A percentile compares a stretch with the other conserved stretches of the same genome.
Conservation (phyloP, 2,329 filamentous ascomycete genomes). For the Fusarium sp. region DNA sequence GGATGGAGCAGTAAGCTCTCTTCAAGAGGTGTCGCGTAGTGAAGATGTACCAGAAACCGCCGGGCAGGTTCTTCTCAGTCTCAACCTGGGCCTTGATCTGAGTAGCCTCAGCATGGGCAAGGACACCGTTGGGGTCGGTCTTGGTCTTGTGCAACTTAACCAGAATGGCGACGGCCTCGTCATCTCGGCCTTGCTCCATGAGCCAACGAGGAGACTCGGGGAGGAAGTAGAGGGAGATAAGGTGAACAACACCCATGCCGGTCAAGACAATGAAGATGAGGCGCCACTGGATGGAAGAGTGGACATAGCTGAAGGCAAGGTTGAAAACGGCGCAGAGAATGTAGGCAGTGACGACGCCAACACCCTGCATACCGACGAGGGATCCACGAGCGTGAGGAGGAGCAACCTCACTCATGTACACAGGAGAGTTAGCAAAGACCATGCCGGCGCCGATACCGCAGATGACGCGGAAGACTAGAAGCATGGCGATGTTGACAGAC, state of each 20-base stretch:
- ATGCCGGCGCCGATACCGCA: conserved; percentile 50
- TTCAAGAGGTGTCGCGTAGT: conserved; percentile 15
- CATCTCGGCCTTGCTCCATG: conserved; percentile 50
- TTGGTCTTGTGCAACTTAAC: conserved; percentile 19
- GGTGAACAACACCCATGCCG: conserved; percentile 36
- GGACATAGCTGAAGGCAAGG: conserved; percentile 17
- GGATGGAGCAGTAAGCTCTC: conserved; percentile 22
- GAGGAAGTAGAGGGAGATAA: conserved; percentile 44
- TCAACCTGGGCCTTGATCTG: conserved; percentile 31
- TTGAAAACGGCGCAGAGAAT: conserved; percentile 46
- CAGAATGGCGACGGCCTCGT: conserved; percentile 43
- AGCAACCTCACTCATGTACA: conserved; percentile 52
- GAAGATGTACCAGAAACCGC: conserved; percentile 30
- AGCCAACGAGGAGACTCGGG: conserved; percentile 56
- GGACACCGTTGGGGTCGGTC: conserved; percentile 13
- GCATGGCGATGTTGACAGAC: conserved; percentile 16
- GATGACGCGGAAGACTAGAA: conserved; percentile 19
- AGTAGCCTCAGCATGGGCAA: conserved; percentile 24
- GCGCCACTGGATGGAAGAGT: not conserved
- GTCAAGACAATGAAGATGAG: conserved; percentile 39
- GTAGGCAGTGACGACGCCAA: conserved; percentile 49
- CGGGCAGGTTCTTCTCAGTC: conserved; percentile 20
- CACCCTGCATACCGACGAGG: conserved; percentile 50
- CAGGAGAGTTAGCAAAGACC: conserved; percentile 52
- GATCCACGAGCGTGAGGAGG: conserved; percentile 51